phyloP scores from a whole-genome alignment of 2,329 filamentous ascomycete genomes.

The Talaromyces sp. region DNA sequence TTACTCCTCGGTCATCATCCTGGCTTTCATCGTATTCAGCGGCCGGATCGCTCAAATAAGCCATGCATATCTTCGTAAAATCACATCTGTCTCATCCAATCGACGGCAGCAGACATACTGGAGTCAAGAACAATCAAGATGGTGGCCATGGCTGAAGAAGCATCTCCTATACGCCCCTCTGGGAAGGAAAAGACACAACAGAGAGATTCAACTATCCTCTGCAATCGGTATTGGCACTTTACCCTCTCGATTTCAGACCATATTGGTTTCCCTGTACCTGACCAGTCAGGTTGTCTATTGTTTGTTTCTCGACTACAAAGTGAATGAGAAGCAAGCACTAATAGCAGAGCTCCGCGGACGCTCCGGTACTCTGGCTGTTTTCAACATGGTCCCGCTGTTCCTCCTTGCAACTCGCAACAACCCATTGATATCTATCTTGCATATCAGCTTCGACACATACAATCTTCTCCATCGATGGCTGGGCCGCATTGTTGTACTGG shows the following conservation, averaged over 20 bases:
- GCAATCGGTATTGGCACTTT: slow-evolving; percentile 75
- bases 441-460: slow-evolving; percentile 94
- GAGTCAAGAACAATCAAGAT: slow-evolving; percentile 43
- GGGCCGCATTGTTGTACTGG: slow-evolving; percentile 72
- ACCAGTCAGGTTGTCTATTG: slow-evolving; percentile 77
- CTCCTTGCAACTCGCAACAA: slow-evolving; percentile 92
- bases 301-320: slow-evolving; percentile 45
- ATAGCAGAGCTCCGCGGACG: slow-evolving; percentile 83
- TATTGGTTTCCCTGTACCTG: slow-evolving; percentile 70
- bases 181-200: slow-evolving; percentile 74
- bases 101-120: slow-evolving; percentile 49
- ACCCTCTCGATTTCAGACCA: slow-evolving; percentile 74
- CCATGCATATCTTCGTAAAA: slow-evolving; percentile 49
- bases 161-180: slow-evolving; percentile 65
- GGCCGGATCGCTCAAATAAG: slow-evolving; percentile 47
- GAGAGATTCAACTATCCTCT: slow-evolving; percentile 68
- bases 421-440: slow-evolving; percentile 77
- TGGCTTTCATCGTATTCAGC: slow-evolving; percentile 42
- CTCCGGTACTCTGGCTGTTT: slow-evolving; percentile 77
- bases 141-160: slow-evolving; percentile 51
- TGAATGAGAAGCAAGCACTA: slow-evolving; percentile 56
- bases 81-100: slow-evolving; percentile 42
- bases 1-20: slow-evolving; percentile 37
- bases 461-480: slow-evolving; percentile 87
- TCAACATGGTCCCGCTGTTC: slow-evolving; percentile 91